Conservation (phyloP, 2,329 filamentous ascomycete species). For the Sporothrix protearum region DNA sequence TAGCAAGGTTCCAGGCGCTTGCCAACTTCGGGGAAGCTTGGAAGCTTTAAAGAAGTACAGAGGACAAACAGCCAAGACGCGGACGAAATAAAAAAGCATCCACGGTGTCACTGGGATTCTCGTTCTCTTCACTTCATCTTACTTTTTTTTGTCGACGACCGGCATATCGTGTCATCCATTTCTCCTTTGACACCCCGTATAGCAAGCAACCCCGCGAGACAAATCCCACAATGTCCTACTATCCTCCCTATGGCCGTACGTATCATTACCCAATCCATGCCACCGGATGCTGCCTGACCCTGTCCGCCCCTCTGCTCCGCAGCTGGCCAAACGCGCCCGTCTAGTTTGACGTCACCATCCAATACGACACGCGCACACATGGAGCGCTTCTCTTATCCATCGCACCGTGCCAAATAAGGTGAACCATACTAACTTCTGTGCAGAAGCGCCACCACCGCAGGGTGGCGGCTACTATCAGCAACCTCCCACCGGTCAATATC, state of each 20-base stretch:
- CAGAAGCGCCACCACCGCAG: conserved; percentile 26
- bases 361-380: not conserved
- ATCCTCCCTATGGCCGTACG: conserved; percentile 39
- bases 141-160: not conserved
- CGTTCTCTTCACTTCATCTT: not conserved
- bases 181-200: conserved; percentile 2
- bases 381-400: not conserved
- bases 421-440: not conserved
- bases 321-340: not conserved
- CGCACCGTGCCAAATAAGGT: not conserved
- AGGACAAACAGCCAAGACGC: not conserved
- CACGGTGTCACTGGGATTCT: not conserved
- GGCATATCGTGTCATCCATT: not conserved
- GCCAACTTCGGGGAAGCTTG: conserved; percentile 4
- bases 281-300: not conserved
- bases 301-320: not conserved
- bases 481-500: conserved; percentile 27
- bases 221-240: conserved; percentile 37
- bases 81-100: conserved; percentile 1
- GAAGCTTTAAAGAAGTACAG: no score
- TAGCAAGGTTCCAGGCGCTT: not conserved
- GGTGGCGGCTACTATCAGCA: conserved; percentile 26
- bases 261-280: conserved; percentile 12
- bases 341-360: not conserved
- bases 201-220: not conserved